A percentile compares a stretch with the other conserved stretches of the same genome.
Evolutionary conservation across 805 yeast species (phyloP).

Genomic region (Limtongia smithiae): DNA sequence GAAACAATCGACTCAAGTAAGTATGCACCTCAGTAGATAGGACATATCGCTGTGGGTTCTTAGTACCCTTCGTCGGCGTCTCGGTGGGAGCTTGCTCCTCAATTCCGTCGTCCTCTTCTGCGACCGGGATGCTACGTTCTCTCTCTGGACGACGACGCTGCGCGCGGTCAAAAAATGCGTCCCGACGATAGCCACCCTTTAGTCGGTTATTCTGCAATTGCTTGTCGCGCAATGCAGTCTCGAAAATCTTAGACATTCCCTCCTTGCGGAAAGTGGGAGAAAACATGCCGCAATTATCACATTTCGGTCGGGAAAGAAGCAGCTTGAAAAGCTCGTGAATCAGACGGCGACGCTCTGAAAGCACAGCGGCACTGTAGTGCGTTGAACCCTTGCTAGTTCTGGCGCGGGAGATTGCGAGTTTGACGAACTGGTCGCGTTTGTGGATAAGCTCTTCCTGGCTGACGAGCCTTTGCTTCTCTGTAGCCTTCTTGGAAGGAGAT

Average conservation of each 20-base stretch:
- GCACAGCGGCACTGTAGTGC: constrained; percentile 71
- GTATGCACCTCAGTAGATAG: constrained; percentile 83
- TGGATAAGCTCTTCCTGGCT: constrained; percentile 46
- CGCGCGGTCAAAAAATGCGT: constrained; percentile 50
- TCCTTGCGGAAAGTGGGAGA: constrained; percentile 94
- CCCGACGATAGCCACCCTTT: constrained; percentile 72
- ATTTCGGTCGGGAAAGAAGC: constrained; percentile 71
- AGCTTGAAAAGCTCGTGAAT: constrained; percentile 70
- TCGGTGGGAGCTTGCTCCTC: constrained; percentile 22
- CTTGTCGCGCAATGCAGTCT: constrained; percentile 76
- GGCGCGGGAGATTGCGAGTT: constrained; percentile 48
- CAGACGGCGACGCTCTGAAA: constrained; percentile 74
- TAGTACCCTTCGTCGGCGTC: constrained; percentile 36
- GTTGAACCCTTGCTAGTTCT: constrained; percentile 62
- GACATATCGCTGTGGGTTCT: constrained; percentile 63
- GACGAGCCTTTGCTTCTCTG: constrained; percentile 36
- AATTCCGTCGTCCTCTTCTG: constrained; percentile 9
- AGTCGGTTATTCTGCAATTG: constrained; percentile 77
- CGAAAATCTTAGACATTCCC: constrained; percentile 89
- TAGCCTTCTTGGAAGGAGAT: constrained; percentile 40
- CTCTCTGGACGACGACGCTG: constrained; percentile 16
- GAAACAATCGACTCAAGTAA: constrained; percentile 70
- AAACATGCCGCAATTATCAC: constrained; percentile 95
- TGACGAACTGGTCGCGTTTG: constrained; percentile 67
- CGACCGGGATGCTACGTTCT: constrained; percentile 1